These are phyloP conservation scores for Pseudozyma hubeiensis DNA, from an alignment of 1,284 basidiomycete species.

Conservation along the genomic window DNA sequence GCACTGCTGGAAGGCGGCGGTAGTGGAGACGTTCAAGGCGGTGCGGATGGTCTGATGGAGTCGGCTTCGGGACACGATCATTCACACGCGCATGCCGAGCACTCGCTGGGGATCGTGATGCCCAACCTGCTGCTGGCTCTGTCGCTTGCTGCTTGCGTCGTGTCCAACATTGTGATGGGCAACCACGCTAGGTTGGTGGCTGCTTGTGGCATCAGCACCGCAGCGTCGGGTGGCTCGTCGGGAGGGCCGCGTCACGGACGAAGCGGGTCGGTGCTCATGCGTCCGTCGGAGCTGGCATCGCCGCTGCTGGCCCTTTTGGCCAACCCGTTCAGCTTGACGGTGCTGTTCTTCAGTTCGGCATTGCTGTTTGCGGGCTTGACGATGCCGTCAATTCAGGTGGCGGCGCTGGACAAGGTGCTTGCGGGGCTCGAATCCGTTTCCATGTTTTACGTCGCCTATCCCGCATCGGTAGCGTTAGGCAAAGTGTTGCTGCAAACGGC, in stretches of 20 bases:
- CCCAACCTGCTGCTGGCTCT: constrained; percentile 51
- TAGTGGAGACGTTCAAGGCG: background rate
- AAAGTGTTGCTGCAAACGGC: constrained; percentile 65
- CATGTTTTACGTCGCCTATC: constrained; percentile 65
- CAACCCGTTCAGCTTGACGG: constrained; percentile 65
- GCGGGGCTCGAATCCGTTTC: constrained; percentile 63
- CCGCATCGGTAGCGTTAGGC: constrained; percentile 61
- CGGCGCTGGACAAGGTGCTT: constrained; percentile 66
- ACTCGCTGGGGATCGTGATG: constrained; percentile 46
- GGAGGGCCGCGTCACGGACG: constrained; percentile 45
- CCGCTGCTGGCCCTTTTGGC: constrained; percentile 55
- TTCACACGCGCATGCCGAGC: constrained; percentile 53
- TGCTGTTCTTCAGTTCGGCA: constrained; percentile 63
- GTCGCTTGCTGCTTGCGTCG: constrained; percentile 47
- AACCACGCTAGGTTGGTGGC: constrained; percentile 64
- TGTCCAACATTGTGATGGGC: constrained; percentile 58
- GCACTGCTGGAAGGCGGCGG: constrained; percentile 59
- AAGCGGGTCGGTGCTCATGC: constrained; percentile 53
- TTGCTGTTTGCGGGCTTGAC: constrained; percentile 55
- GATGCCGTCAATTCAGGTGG: constrained; percentile 61
- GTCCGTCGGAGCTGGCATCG: constrained; percentile 49
- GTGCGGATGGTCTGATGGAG: constrained; percentile 13
- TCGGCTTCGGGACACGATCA: constrained; percentile 45
- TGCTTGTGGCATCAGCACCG: constrained; percentile 64
- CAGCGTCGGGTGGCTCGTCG: constrained; percentile 42